phyloP scores from a whole-genome alignment of 371 early-diverging fungal species.

The Circinella umbellata region DNA sequence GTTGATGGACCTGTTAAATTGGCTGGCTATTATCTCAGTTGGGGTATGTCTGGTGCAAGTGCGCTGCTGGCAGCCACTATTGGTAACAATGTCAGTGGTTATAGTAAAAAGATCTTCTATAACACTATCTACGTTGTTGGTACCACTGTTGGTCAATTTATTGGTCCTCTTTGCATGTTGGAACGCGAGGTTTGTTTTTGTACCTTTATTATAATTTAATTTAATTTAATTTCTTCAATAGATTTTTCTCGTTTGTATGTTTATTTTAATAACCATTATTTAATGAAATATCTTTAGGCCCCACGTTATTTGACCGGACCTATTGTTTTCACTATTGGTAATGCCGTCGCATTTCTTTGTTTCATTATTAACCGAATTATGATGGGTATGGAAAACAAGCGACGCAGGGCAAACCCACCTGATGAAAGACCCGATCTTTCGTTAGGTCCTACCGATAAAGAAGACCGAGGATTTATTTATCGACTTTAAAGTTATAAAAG shows the following conservation, averaged over 20 bases:
- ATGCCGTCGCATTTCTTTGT: conserved; percentile 29
- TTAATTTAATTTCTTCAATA: too few relatives aligned
- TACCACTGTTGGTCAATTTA: conserved; percentile 40
- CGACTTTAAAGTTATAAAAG: conserved; percentile 24
- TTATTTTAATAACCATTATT: too few relatives aligned
- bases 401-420: conserved; percentile 22
- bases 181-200: conserved; percentile 8
- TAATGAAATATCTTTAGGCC: not conserved
- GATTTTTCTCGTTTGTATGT: too few relatives aligned
- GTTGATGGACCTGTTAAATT: conserved; percentile 31
- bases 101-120: conserved; percentile 46
- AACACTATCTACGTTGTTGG: conserved; percentile 33
- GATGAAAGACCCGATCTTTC: conserved; percentile 20
- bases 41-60: conserved; percentile 31
- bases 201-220: too few relatives aligned
- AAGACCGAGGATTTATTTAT: conserved; percentile 44
- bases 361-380: conserved; percentile 25
- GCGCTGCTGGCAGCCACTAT: conserved; percentile 32
- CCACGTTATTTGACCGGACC: conserved; percentile 29
- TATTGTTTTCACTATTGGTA: conserved; percentile 32
- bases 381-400: conserved; percentile 22
- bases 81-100: conserved; percentile 43
- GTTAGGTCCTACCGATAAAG: conserved; percentile 40
- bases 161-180: conserved; percentile 40
- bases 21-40: conserved; percentile 36